Evolutionary conservation across 2,329 filamentous ascomycete genomes (phyloP), one percentile per base, ranked within the genome.

Genomic region (Aspergillus felis): DNA sequence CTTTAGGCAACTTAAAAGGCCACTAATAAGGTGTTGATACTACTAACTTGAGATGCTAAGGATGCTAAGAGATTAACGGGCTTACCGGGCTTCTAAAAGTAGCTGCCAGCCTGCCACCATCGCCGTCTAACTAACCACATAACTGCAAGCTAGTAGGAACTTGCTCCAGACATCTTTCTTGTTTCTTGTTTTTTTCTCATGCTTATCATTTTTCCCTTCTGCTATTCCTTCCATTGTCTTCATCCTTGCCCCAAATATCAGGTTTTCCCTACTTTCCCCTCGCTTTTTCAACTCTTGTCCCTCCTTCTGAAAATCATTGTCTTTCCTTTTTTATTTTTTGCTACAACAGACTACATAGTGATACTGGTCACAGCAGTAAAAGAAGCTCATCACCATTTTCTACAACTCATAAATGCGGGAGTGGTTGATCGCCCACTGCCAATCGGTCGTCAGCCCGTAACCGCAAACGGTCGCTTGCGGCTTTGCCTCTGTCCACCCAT

Each of bases 391-490:
- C 14, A 7, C 49, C 28, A 22, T 22, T 56, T 6, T 28, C 24
- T 44, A 54, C 44, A 61, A 50, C 27, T 56, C 54, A 55, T 25
- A 25, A 25, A 25, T 61, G 61, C 62, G 61, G 62, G 59, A 29
- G 65, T 59, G 56, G 28, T 48, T 54, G 48, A 59, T 56, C 53
- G 10, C 22, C 48, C 55, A 50, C 53, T 46, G 27, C 38, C 58
- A 57, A 53, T 63, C 46, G 47, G 60, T 68, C 61, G 56, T 68
- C 66, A 67, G 14, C 54, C 64, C 59, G 58, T 56, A 60, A 60
- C 70, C 67, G 71, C 70, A 72, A 72, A 69, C 71, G 69, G 68
- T 72, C 67, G 66, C 66, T 60, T 63, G 41, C 41, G 20, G 22
- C 22, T 8, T 46, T 25, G 12, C 44, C 12, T 24, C 20, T 14